phyloP scores from a whole-genome alignment of 2,329 filamentous ascomycete genomes.

The Ophiosphaerella herpotricha region DNA sequence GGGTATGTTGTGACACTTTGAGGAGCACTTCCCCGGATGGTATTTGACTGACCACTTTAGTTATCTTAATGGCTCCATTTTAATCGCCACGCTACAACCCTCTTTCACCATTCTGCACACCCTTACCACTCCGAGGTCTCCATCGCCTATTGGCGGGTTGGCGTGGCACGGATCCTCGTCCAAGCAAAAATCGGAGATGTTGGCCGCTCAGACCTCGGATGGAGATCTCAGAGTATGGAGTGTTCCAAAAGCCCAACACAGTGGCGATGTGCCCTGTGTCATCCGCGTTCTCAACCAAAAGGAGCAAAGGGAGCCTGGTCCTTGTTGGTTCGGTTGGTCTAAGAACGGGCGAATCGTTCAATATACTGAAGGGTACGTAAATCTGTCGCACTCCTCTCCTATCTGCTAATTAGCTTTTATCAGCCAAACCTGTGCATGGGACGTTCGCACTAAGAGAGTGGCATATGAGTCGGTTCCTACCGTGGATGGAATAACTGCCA shows the following conservation, averaged over 20 bases:
- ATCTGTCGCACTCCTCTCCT: slow-evolving; percentile 6
- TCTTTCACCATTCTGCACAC: slow-evolving; percentile 94
- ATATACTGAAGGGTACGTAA: slow-evolving; percentile 81
- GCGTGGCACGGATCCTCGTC: slow-evolving; percentile 97
- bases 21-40: neutral
- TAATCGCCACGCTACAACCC: slow-evolving; percentile 87
- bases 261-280: slow-evolving; percentile 77
- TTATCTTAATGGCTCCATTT: slow-evolving; percentile 91
- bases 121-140: slow-evolving; percentile 78
- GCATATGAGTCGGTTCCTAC: slow-evolving; percentile 88
- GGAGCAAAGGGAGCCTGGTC: slow-evolving; percentile 72
- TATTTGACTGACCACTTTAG: slow-evolving; percentile 53
- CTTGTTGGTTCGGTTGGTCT: slow-evolving; percentile 98
- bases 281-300: slow-evolving; percentile 83
- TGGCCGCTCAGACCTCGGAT: slow-evolving; percentile 88
- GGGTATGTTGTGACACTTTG: slow-evolving; percentile 63
- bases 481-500: slow-evolving; percentile 75
- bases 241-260: slow-evolving; percentile 77
- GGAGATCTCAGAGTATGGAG: slow-evolving; percentile 97
- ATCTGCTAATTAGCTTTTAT: slow-evolving; percentile 26
- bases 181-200: slow-evolving; percentile 96
- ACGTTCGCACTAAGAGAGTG: slow-evolving; percentile 97
- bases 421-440: slow-evolving; percentile 89
- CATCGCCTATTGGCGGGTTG: slow-evolving; percentile 84
- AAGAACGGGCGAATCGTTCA: slow-evolving; percentile 97